Conservation (phyloP, 768 basidiomycete genomes). For the Pleurotus cornucopiae region DNA sequence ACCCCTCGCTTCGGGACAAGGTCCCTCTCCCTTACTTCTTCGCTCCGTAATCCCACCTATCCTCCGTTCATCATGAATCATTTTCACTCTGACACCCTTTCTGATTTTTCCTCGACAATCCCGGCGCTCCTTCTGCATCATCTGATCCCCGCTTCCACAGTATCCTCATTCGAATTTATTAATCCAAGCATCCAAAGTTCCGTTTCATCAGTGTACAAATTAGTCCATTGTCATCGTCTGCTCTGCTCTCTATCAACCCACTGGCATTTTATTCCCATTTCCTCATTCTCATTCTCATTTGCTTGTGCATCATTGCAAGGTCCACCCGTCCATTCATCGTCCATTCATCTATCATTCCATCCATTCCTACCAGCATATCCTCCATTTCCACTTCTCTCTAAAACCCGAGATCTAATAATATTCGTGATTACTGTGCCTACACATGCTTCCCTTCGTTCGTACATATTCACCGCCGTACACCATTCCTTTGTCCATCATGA, state of each 20-base stretch:
- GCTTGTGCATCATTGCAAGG: background rate
- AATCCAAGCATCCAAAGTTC: background rate
- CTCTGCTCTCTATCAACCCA: background rate
- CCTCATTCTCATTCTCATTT: background rate
- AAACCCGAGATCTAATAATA: background rate
- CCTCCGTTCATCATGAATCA: background rate
- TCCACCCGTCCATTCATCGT: background rate
- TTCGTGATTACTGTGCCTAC: background rate
- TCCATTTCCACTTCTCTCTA: background rate
- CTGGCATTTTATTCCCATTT: background rate
- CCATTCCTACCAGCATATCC: background rate
- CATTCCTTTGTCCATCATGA: background rate
- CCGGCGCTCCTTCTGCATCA: background rate
- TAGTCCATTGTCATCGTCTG: background rate
- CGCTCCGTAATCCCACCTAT: background rate
- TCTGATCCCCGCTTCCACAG: background rate
- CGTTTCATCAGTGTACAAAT: conserved; percentile 3
- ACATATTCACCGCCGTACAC: background rate
- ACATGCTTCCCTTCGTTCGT: background rate
- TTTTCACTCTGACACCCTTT: background rate
- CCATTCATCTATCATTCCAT: background rate
- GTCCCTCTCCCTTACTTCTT: background rate
- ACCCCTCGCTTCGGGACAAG: too few relatives aligned
- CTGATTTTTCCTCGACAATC: background rate
- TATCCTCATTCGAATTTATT: background rate